Evolutionary conservation across 108 stramenopile genomes (phyloP), one percentile per base, ranked within the genome.

Genomic region (Hondaea fermentalgiana): DNA sequence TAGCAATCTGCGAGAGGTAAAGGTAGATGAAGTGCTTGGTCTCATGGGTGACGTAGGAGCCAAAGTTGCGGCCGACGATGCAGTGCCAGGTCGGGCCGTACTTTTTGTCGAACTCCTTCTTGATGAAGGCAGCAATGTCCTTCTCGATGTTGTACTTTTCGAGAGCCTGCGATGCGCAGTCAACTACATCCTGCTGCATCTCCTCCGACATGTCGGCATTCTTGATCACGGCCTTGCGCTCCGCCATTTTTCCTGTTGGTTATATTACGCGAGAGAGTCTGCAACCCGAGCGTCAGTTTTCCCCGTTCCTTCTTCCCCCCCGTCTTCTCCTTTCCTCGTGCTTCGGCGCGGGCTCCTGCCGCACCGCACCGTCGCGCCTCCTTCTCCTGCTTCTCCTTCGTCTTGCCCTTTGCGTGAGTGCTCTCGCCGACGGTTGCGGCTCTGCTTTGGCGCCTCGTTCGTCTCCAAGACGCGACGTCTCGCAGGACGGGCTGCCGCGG

Each of bases 11-110:
- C 0, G 98, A 98, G 53, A 99, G 95, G 91, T 99, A 99, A 90
- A 99, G 99, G 87, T 99, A 99, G 90, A 99, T 99, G 93, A 99
- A 99, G 94, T 99, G 97, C 91, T 99, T 99, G 12, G 98, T 98
- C 93, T 99, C 99, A 91, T 97, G 97, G 16, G 97, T 97, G 42
- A 97, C 97, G 72, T 97, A 97, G 44, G 95, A 96, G 49, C 97
- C 97, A 87, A 97, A 97, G 92, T 97, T 97, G 25, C 97, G 95
- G 17, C 97, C 97, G 35, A 97, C 95, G 60, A 95, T 94, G 92
- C 93, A 94, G 92, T 97, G 97, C 99, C 99, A 99, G 53, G 98
- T 99, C 44, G 99, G 98, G 87, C 94, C 96, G 95, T 98, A 96
- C 90, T 98, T 99, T 91, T 97, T 97, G 94, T 99, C 99, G 88